Evolutionary conservation across 768 basidiomycete species (phyloP).

Genomic region (Symmetrospora coprosmae): DNA sequence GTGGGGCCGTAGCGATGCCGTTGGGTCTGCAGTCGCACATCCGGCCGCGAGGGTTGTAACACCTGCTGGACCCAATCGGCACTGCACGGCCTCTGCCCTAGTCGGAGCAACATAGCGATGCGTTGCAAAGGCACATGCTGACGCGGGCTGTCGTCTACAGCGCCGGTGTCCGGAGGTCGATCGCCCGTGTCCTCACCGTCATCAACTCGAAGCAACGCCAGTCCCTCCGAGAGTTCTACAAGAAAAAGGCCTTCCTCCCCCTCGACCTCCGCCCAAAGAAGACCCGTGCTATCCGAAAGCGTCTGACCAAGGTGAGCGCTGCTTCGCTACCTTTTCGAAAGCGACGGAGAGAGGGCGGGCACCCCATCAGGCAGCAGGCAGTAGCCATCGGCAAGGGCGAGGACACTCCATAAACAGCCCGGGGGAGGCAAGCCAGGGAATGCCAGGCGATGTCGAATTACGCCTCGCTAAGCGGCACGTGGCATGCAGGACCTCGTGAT

Average conservation of each 20-base stretch:
- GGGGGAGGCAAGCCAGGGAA: no score
- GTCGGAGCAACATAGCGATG: no score
- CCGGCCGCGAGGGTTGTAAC: no score
- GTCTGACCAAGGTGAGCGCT: conserved; percentile 64
- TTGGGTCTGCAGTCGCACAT: no score
- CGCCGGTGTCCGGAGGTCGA: conserved; percentile 90
- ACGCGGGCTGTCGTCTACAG: conserved; percentile 40
- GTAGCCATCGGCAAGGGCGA: no score
- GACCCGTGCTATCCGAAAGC: conserved; percentile 93
- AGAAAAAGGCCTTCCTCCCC: conserved; percentile 86
- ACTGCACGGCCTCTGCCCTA: no score
- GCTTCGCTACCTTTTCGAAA: no score
- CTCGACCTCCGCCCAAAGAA: conserved; percentile 96
- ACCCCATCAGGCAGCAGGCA: neutral
- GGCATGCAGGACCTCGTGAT: no score
- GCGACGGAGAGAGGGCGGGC: neutral
- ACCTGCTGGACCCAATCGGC: no score
- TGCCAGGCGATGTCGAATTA: no score
- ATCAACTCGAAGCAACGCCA: conserved; percentile 96
- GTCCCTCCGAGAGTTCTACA: conserved; percentile 95
- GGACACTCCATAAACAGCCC: no score
- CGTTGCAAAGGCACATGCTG: neutral
- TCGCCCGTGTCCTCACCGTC: conserved; percentile 93
- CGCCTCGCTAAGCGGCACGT: no score
- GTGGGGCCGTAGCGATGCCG: neutral